Percentiles rank a stretch among this genome's conserved stretches.
These are phyloP conservation scores for Cystofilobasidium ferigula DNA, from an alignment of 768 basidiomycete species.

Conservation along the genomic window DNA sequence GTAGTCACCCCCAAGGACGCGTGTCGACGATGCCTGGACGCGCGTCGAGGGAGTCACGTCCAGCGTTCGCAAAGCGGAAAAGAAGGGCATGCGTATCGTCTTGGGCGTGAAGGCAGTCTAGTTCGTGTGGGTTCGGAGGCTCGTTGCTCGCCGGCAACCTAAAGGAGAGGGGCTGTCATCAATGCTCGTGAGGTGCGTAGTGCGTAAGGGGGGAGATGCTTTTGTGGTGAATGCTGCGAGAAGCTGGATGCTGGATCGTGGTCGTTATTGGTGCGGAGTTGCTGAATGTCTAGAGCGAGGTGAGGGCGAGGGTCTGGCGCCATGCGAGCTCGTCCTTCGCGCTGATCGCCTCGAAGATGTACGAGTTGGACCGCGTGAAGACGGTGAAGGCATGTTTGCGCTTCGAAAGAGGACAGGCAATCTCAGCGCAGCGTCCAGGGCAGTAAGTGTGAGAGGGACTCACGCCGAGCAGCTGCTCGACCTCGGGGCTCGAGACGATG, in stretches of 20 bases:
- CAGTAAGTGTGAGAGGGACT: conserved; percentile 35
- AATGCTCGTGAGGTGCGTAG: too few relatives aligned
- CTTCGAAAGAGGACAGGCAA: conserved; percentile 39
- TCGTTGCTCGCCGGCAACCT: too few relatives aligned
- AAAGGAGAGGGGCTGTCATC: too few relatives aligned
- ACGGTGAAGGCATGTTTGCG: conserved; percentile 78
- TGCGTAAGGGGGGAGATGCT: background rate
- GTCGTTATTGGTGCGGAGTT: background rate
- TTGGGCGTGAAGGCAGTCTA: too few relatives aligned
- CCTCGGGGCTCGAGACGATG: conserved; percentile 51
- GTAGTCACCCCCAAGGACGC: too few relatives aligned
- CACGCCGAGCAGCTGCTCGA: conserved; percentile 77
- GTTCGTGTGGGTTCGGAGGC: too few relatives aligned
- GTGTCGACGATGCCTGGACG: too few relatives aligned
- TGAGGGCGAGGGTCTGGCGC: conserved; percentile 74
- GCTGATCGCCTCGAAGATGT: conserved; percentile 71
- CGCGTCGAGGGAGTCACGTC: too few relatives aligned
- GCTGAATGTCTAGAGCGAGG: conserved; percentile 28
- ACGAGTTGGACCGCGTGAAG: conserved; percentile 83
- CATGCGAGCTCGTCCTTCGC: conserved; percentile 74
- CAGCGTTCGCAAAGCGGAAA: too few relatives aligned
- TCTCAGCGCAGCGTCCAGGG: too few relatives aligned
- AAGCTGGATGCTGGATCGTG: background rate
- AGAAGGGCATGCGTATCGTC: too few relatives aligned
- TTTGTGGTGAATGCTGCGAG: background rate